Evolutionary conservation across 1,139 yeast genomes (phyloP), one percentile per base, ranked within the genome.

Genomic region (Suhomyces bribrorum): DNA sequence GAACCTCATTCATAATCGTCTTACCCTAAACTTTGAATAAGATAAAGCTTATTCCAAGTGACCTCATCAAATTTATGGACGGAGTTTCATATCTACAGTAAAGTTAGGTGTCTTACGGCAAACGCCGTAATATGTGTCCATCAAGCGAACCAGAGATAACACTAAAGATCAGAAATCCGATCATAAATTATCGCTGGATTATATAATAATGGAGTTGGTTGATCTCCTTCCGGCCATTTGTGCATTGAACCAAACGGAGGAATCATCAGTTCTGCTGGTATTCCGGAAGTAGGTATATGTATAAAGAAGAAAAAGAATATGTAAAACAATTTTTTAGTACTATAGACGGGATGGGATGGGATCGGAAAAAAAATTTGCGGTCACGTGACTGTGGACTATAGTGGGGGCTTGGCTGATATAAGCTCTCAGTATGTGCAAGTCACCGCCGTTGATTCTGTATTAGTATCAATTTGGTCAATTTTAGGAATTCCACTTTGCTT

Each of bases 221-320:
- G 36, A 44, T 72, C 73, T 72, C 62, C 76, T 67, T 71, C 73
- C 70, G 63, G 77, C 77, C 77, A 72, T 72, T 72, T 70, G 44
- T 71, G 77, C 77, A 65, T 50, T 57, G 34, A 15, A 62, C 73
- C 66, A 64, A 69, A 71, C 53, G 53, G 66, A 53, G 52, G 62
- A 47, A 52, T 37, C 33, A 46, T 69, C 59, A 67, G 75, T 61
- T 53, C 69, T 52, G 77, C 77, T 72, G 77, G 77, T 72, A 70
- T 47, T 70, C 76, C 74, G 58, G 70, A 71, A 66, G 75, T 63
- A 52, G 57, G 54, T 57, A 57, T 64, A 64, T 65, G 53, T 59
- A 54, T 50, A 53, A 51, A 49, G 50, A 50, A 46, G 47, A 47
- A 48, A 38, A 43, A 45, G 40, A 42, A 13, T 15, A 5, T 4